Percentiles rank a stretch among this genome's conserved stretches.
phyloP scores from a whole-genome alignment of 2,329 filamentous ascomycete genomes.

The Cordyceps sp. region DNA sequence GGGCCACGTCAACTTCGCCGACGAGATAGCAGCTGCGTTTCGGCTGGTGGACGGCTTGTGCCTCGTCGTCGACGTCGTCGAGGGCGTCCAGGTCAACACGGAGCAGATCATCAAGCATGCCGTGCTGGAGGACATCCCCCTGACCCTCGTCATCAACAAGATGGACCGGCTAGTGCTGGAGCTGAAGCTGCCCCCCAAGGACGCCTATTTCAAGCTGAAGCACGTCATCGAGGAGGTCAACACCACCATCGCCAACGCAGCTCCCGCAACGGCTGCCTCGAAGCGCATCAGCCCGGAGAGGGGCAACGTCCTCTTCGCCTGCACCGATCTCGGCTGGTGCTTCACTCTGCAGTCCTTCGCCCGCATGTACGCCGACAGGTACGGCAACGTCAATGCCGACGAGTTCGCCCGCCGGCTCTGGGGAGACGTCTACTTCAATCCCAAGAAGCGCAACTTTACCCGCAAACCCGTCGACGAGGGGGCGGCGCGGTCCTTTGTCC shows the following conservation, averaged over 20 bases:
- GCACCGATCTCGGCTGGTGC: slow-evolving; percentile 87
- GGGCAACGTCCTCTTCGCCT: slow-evolving; percentile 95
- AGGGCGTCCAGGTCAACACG: slow-evolving; percentile 97
- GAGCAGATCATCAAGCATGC: slow-evolving; percentile 96
- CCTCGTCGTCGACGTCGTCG: slow-evolving; percentile 86
- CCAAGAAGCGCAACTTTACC: slow-evolving; percentile 76
- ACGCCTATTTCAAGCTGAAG: slow-evolving; percentile 98
- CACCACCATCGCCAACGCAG: slow-evolving; percentile 75
- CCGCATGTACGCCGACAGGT: slow-evolving; percentile 87
- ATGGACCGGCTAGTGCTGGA: slow-evolving; percentile 91
- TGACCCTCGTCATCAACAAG: slow-evolving; percentile 91
- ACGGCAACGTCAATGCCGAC: slow-evolving; percentile 61
- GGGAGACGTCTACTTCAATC: slow-evolving; percentile 96
- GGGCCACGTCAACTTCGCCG: slow-evolving; percentile 95
- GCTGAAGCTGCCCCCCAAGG: slow-evolving; percentile 79
- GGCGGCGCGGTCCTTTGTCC: slow-evolving; percentile 74
- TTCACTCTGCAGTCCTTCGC: slow-evolving; percentile 90
- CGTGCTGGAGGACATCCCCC: slow-evolving; percentile 71
- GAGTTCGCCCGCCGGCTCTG: slow-evolving; percentile 79
- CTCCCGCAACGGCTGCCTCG: slow-evolving; percentile 64
- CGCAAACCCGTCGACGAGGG: slow-evolving; percentile 69
- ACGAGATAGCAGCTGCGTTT: slow-evolving; percentile 81
- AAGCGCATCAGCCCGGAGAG: slow-evolving; percentile 84
- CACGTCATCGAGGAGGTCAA: slow-evolving; percentile 98
- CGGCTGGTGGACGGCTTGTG: slow-evolving; percentile 84